Evolutionary conservation across 495 filamentous ascomycete species (phyloP).

Genomic region (Penicillium herquei): DNA sequence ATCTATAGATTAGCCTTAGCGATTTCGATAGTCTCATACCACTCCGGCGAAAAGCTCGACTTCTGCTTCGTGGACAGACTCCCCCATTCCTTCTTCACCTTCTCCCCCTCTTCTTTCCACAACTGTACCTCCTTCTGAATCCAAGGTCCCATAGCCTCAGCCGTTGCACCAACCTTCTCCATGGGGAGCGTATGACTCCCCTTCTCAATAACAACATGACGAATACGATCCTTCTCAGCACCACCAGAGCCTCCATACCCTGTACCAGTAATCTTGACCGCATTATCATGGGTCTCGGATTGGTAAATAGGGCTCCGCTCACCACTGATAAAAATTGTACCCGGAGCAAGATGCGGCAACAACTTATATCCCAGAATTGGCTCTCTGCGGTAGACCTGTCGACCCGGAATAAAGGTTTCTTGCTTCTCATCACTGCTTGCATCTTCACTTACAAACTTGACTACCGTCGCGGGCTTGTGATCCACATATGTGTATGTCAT

Average conservation of each 20-base stretch:
- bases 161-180: slow-evolving; percentile 56
- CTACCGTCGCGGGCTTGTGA: not conserved
- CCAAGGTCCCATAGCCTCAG: slow-evolving; percentile 16
- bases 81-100: slow-evolving; percentile 4
- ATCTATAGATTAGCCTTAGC: not conserved
- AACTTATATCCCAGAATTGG: slow-evolving; percentile 49
- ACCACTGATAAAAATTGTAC: slow-evolving; percentile 29
- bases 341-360: slow-evolving; percentile 62
- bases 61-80: not conserved
- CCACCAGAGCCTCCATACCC: not conserved
- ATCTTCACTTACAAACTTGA: not conserved
- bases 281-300: not conserved
- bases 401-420: not conserved
- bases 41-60: not conserved
- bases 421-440: not conserved
- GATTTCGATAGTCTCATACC: not conserved
- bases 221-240: not conserved
- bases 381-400: slow-evolving; percentile 57
- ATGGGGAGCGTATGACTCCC: slow-evolving; percentile 63
- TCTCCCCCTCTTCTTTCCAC: slow-evolving; percentile 4
- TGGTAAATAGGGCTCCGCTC: not conserved
- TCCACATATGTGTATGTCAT: slow-evolving; percentile 49
- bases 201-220: slow-evolving; percentile 1
- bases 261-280: slow-evolving; percentile 1
- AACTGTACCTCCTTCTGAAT: slow-evolving; percentile 2